Evolutionary conservation across 495 filamentous ascomycete species (phyloP), one percentile per base, ranked within the genome.

Genomic region (Podospora comata): DNA sequence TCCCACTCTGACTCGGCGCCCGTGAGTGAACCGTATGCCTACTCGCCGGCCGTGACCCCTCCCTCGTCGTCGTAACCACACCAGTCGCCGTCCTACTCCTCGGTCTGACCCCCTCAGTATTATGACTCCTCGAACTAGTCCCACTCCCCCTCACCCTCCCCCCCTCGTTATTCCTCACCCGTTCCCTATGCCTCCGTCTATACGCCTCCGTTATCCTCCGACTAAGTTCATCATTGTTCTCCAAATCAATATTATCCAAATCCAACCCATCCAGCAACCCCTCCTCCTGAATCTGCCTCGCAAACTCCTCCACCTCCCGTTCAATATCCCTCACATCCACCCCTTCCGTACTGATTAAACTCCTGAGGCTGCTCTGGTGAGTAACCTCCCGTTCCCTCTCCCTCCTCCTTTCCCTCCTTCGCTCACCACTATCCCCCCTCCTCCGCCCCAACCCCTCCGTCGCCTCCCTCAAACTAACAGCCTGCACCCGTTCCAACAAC

Each of bases 181-280:
- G 75, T 69, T 87, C 85, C 61, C 83, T 82, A 72, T 92, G 91
- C 39, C 92, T 82, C 64, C 90, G 83, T 62, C 90, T 82, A 74
- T 94, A 96, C 16, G 92, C 92, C 71, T 94, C 90, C 16, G 92
- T 93, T 72, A 97, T 96, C 69, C 89, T 87, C 74, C 93, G 89
- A 74, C 90, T 96, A 6, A 97, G 85, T 76, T 95, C 91, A 70
- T 96, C 92, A 72, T 97, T 92, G 68, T 89, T 90, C 60, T 79
- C 79, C 3, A 90, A 82, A 69, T 91, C 90, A 28, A 97, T 85
- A 70, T 92, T 91, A 73, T 92, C 87, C 64, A 96, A 79, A 73
- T 97, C 92, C 62, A 97, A 86, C 34, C 92, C 92, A 70, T 96
- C 91, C 64, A 97, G 76, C 62, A 96, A 76, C 0, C 93, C 93